phyloP scores from a whole-genome alignment of 2,329 filamentous ascomycete species.

The Xylogone sp. region DNA sequence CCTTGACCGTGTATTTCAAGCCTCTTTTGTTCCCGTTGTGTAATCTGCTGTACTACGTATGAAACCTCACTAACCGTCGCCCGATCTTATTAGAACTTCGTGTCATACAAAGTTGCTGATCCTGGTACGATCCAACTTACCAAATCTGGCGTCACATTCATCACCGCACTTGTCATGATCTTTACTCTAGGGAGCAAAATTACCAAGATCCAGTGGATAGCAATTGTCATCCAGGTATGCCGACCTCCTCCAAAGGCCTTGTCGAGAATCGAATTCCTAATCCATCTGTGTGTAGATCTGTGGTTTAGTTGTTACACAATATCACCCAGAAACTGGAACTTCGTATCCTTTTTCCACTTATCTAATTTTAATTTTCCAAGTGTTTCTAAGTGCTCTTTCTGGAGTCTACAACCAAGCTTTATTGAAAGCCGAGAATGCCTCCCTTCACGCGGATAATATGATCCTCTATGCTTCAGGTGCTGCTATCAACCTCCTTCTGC shows the following conservation, averaged over 20 bases:
- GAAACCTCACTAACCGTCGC: conserved; percentile 8
- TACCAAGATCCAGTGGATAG: conserved; percentile 29
- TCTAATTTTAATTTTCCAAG: conserved; percentile 28
- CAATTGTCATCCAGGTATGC: conserved; percentile 27
- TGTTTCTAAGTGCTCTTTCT: conserved; percentile 27
- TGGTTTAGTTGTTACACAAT: conserved; percentile 28
- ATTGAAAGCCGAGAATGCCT: conserved; percentile 27
- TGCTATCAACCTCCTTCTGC: conserved; percentile 26
- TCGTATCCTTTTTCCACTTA: conserved; percentile 28
- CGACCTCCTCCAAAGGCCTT: too few species aligned
- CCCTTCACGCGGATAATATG: conserved; percentile 31
- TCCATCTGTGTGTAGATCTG: conserved; percentile 14
- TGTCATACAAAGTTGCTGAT: conserved; percentile 28
- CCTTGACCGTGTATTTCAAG: not conserved
- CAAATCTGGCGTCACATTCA: conserved; percentile 29
- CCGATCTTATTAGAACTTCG: conserved; percentile 21
- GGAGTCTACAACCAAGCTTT: conserved; percentile 33
- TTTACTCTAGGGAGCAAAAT: conserved; percentile 22
- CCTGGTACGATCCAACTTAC: conserved; percentile 30
- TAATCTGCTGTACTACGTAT: too few species aligned
- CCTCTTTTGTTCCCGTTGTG: too few species aligned
- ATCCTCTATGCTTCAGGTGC: conserved; percentile 28
- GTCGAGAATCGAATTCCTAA: too few species aligned
- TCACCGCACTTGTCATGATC: conserved; percentile 29
- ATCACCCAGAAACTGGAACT: conserved; percentile 24